These are phyloP conservation scores for Candida hispaniensis DNA, from an alignment of 805 yeast genomes.

Conservation along the genomic window DNA sequence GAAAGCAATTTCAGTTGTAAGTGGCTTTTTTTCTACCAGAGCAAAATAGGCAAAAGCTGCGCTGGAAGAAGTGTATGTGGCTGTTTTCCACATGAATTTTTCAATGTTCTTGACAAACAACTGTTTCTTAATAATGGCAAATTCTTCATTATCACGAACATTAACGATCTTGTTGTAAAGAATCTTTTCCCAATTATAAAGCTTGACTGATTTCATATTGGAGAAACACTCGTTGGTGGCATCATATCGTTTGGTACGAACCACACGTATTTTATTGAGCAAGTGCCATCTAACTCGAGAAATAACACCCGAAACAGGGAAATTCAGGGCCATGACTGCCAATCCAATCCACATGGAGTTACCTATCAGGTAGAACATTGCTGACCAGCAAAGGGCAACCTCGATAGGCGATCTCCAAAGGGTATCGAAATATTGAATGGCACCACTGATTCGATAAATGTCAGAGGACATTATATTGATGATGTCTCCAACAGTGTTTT, in stretches of 20 bases:
- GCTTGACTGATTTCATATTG: conserved; percentile 80
- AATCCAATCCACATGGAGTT: conserved; percentile 92
- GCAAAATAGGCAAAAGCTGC: conserved; percentile 82
- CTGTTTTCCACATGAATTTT: conserved; percentile 68
- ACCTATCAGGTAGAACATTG: conserved; percentile 65
- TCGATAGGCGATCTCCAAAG: conserved; percentile 94
- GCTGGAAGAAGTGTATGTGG: conserved; percentile 84
- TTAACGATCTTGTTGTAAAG: conserved; percentile 58
- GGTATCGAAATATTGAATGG: conserved; percentile 65
- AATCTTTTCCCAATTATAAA: conserved; percentile 93
- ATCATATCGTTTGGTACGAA: conserved; percentile 86
- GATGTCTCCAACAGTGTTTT: conserved; percentile 79
- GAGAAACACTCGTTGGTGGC: conserved; percentile 75
- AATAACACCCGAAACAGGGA: conserved; percentile 65
- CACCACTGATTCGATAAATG: conserved; percentile 75
- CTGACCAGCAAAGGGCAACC: conserved; percentile 59
- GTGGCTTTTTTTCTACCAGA: conserved; percentile 47
- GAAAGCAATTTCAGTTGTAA: conserved; percentile 75
- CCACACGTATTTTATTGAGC: conserved; percentile 60
- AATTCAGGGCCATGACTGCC: conserved; percentile 56
- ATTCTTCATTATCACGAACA: conserved; percentile 82
- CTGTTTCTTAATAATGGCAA: conserved; percentile 61
- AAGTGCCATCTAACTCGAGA: conserved; percentile 38
- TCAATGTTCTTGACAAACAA: conserved; percentile 61
- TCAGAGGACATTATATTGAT: conserved; percentile 93